These are phyloP conservation scores for Chamaenerion angustifolium DNA, from an alignment of 345 rosid genomes.

Conservation along the genomic window DNA sequence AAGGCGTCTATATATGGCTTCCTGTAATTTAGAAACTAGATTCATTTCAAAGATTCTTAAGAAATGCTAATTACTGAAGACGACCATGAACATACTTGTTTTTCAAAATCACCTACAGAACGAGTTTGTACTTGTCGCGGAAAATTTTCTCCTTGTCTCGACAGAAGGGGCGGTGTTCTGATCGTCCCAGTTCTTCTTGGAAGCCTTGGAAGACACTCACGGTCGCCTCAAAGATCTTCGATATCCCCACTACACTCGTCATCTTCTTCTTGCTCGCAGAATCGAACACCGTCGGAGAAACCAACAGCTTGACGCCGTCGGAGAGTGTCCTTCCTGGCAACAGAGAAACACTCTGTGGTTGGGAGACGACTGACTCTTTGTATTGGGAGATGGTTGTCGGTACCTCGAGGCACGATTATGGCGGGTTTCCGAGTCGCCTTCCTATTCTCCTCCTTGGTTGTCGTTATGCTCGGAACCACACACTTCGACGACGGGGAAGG, in stretches of 20 bases:
- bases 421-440: too few species aligned
- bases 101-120: conserved; percentile 58
- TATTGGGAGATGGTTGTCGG: conserved; percentile 77
- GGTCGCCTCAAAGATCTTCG: too few species aligned
- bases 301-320: conserved; percentile 42
- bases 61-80: background rate
- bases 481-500: conserved; percentile 61
- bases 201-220: conserved; percentile 41
- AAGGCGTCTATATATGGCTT: conserved; percentile 70
- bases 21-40: conserved; percentile 22
- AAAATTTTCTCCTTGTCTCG: conserved; percentile 36
- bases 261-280: conserved; percentile 72
- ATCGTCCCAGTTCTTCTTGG: conserved; percentile 68
- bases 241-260: too few species aligned
- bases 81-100: conserved; percentile 59
- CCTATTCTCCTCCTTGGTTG: conserved; percentile 68
- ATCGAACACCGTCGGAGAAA: conserved; percentile 56
- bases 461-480: conserved; percentile 62
- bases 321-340: conserved; percentile 84
- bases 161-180: conserved; percentile 11
- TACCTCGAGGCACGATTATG: conserved; percentile 92
- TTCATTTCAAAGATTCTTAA: background rate
- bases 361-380: conserved; percentile 65
- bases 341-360: conserved; percentile 47
- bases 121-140: conserved; percentile 32